Percentiles rank a stretch among this genome's conserved stretches.
Evolutionary conservation across 176 grass and related monocot genomes (phyloP).

Genomic region (Musa itinerans): DNA sequence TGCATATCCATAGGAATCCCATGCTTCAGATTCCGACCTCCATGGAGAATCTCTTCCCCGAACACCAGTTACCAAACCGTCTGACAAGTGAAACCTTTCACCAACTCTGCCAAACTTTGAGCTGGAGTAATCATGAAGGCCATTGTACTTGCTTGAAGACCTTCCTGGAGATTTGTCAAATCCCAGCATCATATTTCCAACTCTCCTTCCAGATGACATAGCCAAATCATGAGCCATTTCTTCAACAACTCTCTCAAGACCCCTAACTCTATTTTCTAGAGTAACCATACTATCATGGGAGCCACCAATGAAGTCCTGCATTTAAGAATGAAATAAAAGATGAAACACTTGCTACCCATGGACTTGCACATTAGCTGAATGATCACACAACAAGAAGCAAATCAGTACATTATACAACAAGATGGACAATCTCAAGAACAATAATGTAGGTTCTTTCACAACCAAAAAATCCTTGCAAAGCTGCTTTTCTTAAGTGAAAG

Average conservation of each 20-base stretch:
- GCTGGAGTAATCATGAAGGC: conserved; percentile 64
- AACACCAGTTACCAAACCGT: conserved; percentile 39
- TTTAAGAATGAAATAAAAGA: conserved; percentile 16
- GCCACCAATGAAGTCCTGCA: conserved; percentile 96
- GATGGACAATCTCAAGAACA: neutral
- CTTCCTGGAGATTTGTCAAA: conserved; percentile 71
- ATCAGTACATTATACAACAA: neutral
- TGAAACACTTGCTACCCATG: neutral
- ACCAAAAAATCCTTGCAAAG: neutral
- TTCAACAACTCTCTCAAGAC: conserved; percentile 91
- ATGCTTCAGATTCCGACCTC: conserved; percentile 75
- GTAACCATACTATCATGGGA: conserved; percentile 96
- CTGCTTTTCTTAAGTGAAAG: neutral
- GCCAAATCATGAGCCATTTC: conserved; percentile 83
- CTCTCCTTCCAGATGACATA: conserved; percentile 64
- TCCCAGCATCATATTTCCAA: conserved; percentile 45
- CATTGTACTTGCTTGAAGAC: conserved; percentile 71
- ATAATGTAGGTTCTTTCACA: neutral
- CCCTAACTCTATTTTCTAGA: conserved; percentile 81
- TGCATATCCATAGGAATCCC: conserved; percentile 60
- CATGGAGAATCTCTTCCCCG: conserved; percentile 51
- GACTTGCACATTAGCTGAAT: neutral
- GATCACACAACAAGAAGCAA: neutral
- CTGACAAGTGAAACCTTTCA: conserved; percentile 59
- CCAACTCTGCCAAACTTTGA: conserved; percentile 65